Evolutionary conservation across 352 stramenopile species (phyloP).

Genomic region (Phytophthora quininea): DNA sequence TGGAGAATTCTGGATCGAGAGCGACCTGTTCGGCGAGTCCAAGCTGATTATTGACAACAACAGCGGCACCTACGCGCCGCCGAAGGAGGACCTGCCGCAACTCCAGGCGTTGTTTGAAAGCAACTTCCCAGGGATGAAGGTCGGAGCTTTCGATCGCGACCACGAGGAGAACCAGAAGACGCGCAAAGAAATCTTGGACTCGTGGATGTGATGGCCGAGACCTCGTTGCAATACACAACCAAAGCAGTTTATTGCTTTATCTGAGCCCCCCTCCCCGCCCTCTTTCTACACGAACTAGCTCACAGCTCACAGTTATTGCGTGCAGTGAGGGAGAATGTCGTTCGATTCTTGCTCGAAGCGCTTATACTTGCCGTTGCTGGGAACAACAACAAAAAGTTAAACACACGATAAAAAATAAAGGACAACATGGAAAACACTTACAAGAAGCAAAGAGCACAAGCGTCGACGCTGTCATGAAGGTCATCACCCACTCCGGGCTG

Average conservation of each 20-base stretch:
- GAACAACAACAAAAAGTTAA: neutral
- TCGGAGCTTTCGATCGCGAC: constrained; percentile 38
- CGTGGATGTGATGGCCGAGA: constrained; percentile 12
- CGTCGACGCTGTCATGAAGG: constrained; percentile 44
- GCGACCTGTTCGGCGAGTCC: constrained; percentile 27
- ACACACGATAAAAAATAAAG: neutral
- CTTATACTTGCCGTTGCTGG: constrained; percentile 64
- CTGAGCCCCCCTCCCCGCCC: no score
- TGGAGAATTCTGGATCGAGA: constrained; percentile 42
- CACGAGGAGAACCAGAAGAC: constrained; percentile 20
- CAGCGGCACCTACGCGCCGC: constrained; percentile 49
- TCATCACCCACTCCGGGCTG: constrained; percentile 61
- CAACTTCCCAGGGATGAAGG: constrained; percentile 44
- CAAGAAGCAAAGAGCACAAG: constrained; percentile 63
- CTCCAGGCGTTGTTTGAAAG: constrained; percentile 42
- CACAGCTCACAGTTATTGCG: neutral
- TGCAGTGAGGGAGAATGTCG: constrained; percentile 11
- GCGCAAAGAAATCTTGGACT: constrained; percentile 41
- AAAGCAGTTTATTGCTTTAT: no score
- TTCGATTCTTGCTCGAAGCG: constrained; percentile 44
- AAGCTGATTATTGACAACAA: constrained; percentile 52
- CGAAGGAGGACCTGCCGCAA: constrained; percentile 33
- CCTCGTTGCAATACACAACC: no score
- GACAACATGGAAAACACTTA: constrained; percentile 29
- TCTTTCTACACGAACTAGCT: no score